Percentiles rank a stretch among this genome's conserved stretches.
Evolutionary conservation across 352 stramenopile genomes (phyloP).

Genomic region (Phytophthora litchii): DNA sequence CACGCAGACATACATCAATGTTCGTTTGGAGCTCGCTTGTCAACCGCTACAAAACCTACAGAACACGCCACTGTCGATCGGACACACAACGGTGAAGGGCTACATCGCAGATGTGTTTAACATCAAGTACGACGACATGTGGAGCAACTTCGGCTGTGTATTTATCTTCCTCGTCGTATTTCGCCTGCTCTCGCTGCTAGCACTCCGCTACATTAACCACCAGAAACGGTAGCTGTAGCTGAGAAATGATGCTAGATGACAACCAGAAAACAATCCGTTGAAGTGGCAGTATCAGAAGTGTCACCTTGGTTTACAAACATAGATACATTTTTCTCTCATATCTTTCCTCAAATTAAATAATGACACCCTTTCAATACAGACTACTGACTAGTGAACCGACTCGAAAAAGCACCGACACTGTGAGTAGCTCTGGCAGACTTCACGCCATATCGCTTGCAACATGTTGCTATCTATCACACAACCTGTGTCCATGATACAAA

Average conservation of each 20-base stretch:
- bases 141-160: slow-evolving; percentile 32
- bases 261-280: too few species aligned
- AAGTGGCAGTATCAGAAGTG: background rate
- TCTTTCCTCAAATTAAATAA: background rate
- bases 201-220: slow-evolving; percentile 50
- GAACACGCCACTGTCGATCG: slow-evolving; percentile 17
- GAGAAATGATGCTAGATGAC: background rate
- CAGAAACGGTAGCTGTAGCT: slow-evolving; percentile 37
- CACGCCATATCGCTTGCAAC: too few species aligned
- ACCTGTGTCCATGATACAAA: too few species aligned
- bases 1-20: slow-evolving; percentile 21
- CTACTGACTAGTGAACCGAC: background rate
- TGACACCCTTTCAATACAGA: background rate
- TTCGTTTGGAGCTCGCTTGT: slow-evolving; percentile 26
- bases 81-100: slow-evolving; percentile 22
- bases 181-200: slow-evolving; percentile 43
- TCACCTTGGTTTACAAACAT: background rate
- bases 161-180: slow-evolving; percentile 42
- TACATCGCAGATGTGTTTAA: slow-evolving; percentile 26
- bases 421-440: background rate
- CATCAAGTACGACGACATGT: slow-evolving; percentile 28
- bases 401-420: too few species aligned
- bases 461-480: too few species aligned
- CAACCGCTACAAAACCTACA: slow-evolving; percentile 28
- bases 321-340: background rate